phyloP scores from a whole-genome alignment of 1,139 yeast genomes.

The Diutina catenulata region DNA sequence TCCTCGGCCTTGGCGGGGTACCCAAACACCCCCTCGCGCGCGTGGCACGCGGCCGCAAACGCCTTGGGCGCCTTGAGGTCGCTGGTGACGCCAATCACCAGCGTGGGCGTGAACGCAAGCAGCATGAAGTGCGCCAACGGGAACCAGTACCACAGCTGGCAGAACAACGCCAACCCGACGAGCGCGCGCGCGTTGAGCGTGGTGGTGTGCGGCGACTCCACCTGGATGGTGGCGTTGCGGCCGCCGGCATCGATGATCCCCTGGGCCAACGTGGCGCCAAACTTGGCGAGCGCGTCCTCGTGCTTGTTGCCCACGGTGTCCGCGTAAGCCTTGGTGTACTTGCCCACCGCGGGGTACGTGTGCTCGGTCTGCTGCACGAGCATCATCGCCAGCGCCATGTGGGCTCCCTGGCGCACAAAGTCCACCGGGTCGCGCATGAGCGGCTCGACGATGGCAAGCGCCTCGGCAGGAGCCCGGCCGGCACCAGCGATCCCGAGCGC shows the following conservation, averaged over 20 bases:
- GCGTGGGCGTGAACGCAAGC: conserved; percentile 86
- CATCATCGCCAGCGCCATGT: conserved; percentile 86
- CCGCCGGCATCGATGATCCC: conserved; percentile 99
- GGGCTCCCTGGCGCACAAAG: conserved; percentile 96
- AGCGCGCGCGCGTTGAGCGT: conserved; percentile 84
- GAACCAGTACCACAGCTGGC: conserved; percentile 98
- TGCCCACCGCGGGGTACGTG: conserved; percentile 68
- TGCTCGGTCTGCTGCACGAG: conserved; percentile 89
- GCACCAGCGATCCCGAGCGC: conserved; percentile 97
- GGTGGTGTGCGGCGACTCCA: conserved; percentile 85
- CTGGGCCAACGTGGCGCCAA: conserved; percentile 95
- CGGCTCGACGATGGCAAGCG: conserved; percentile 87
- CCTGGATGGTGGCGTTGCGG: conserved; percentile 86
- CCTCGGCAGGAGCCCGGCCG: conserved; percentile 81
- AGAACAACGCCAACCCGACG: conserved; percentile 81
- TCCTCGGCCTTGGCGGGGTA: conserved; percentile 88
- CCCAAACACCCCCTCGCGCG: conserved; percentile 68
- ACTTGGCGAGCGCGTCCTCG: conserved; percentile 94
- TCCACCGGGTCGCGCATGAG: conserved; percentile 90
- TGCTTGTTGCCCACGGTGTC: conserved; percentile 75
- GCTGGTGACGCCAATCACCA: conserved; percentile 75
- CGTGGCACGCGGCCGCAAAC: conserved; percentile 68
- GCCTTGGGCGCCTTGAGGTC: conserved; percentile 76
- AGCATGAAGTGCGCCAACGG: conserved; percentile 91
- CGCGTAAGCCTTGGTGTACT: conserved; percentile 63